phyloP scores from a whole-genome alignment of 345 rosid species.

The Brassica incana region DNA sequence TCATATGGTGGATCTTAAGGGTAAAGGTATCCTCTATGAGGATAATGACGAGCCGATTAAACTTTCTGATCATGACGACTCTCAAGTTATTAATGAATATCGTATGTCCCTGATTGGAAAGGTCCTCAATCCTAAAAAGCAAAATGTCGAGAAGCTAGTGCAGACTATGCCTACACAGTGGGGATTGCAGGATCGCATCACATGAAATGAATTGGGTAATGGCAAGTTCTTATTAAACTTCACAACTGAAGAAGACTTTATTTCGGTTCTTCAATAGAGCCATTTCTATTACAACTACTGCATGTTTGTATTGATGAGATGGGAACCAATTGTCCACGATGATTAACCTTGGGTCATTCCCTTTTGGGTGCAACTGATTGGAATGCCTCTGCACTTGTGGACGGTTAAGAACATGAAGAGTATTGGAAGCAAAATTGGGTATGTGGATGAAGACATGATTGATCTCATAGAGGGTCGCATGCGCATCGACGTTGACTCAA shows the following conservation, averaged over 20 bases:
- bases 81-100: not conserved
- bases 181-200: not conserved
- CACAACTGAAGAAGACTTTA: not conserved
- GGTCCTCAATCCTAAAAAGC: not conserved
- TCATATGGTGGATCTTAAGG: not conserved
- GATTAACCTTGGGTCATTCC: not conserved
- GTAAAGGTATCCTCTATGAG: not conserved
- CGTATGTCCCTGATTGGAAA: not conserved
- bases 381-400: not conserved
- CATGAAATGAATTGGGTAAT: not conserved
- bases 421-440: not conserved
- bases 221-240: not conserved
- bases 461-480: not conserved
- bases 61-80: not conserved
- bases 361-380: not conserved
- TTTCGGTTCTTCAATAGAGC: not conserved
- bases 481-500: not conserved
- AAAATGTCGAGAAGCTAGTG: not conserved
- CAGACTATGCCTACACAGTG: not conserved
- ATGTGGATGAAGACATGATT: not conserved
- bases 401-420: not conserved
- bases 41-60: not conserved
- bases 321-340: not conserved
- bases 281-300: not conserved
- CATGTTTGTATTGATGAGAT: not conserved